Evolutionary conservation across 1,284 basidiomycete genomes (phyloP).

Genomic region (Trametes sp.): DNA sequence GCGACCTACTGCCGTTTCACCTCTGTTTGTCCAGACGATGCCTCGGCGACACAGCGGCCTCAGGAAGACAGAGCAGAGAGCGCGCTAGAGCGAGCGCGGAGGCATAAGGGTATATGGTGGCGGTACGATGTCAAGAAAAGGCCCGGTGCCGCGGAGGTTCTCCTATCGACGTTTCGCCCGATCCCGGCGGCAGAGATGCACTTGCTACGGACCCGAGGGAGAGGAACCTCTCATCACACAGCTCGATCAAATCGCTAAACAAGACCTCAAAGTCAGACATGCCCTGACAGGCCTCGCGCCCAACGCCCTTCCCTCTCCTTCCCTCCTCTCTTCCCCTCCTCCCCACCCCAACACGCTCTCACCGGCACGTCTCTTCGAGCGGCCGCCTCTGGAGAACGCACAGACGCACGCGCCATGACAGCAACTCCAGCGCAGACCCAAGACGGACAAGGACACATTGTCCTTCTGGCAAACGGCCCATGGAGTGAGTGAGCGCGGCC

Average conservation of each 20-base stretch:
- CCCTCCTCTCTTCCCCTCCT: not conserved
- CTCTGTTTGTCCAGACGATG: too few species aligned
- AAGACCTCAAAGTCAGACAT: constrained; percentile 13
- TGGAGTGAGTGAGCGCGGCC: constrained; percentile 15
- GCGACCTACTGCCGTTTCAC: too few species aligned
- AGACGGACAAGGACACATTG: constrained; percentile 9
- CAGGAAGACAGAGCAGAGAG: too few species aligned
- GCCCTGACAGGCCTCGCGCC: not conserved
- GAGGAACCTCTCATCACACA: not conserved
- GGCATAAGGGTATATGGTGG: not conserved
- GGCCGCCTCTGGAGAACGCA: too few species aligned
- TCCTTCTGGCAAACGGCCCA: constrained; percentile 15
- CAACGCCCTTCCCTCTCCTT: not conserved
- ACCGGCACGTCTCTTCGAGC: too few species aligned
- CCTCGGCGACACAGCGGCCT: too few species aligned
- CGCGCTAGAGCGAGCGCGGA: not conserved
- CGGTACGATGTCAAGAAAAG: not conserved
- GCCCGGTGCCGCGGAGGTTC: not conserved
- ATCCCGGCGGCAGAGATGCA: not conserved
- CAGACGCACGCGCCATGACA: not conserved
- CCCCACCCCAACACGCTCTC: not conserved
- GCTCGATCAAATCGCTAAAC: constrained; percentile 4
- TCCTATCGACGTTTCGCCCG: not conserved
- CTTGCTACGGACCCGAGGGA: constrained; percentile 5
- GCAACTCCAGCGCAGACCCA: not conserved